These are phyloP conservation scores for Salmacisia buchloeana DNA, from an alignment of 1,284 basidiomycete genomes.

Conservation along the genomic window DNA sequence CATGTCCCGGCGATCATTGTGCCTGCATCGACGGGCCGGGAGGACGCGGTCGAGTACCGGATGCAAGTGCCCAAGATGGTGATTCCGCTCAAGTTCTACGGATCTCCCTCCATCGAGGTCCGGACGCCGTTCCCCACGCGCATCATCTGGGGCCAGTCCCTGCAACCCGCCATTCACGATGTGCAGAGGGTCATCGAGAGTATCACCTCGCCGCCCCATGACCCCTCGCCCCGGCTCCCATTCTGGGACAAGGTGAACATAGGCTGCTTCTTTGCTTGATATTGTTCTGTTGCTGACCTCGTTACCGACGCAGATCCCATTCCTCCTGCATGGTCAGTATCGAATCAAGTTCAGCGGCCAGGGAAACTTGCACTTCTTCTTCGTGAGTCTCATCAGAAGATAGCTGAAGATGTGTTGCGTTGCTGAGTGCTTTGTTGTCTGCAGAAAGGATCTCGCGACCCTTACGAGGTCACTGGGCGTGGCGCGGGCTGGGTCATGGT, in stretches of 20 bases:
- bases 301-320: conserved; percentile 14
- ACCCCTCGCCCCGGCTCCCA: conserved; percentile 78
- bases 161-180: conserved; percentile 79
- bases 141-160: conserved; percentile 85
- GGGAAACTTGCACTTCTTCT: conserved; percentile 70
- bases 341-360: conserved; percentile 62
- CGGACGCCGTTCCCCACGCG: conserved; percentile 65
- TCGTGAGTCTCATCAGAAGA: too few relatives aligned
- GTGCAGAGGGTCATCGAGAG: conserved; percentile 77
- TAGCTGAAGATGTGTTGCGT: conserved; percentile 10
- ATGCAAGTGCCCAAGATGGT: conserved; percentile 80
- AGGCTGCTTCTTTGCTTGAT: neutral
- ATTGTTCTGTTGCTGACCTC: conserved; percentile 17
- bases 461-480: conserved; percentile 66
- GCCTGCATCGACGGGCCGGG: conserved; percentile 46
- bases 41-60: conserved; percentile 59
- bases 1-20: conserved; percentile 43
- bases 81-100: conserved; percentile 92
- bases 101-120: conserved; percentile 62
- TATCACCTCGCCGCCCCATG: conserved; percentile 71
- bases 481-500: conserved; percentile 76
- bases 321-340: conserved; percentile 74
- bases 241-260: conserved; percentile 84
- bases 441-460: conserved; percentile 67
- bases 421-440: conserved; percentile 17